Evolutionary conservation across 768 basidiomycete genomes (phyloP), one percentile per base, ranked within the genome.

Genomic region (Naematelia encephala): DNA sequence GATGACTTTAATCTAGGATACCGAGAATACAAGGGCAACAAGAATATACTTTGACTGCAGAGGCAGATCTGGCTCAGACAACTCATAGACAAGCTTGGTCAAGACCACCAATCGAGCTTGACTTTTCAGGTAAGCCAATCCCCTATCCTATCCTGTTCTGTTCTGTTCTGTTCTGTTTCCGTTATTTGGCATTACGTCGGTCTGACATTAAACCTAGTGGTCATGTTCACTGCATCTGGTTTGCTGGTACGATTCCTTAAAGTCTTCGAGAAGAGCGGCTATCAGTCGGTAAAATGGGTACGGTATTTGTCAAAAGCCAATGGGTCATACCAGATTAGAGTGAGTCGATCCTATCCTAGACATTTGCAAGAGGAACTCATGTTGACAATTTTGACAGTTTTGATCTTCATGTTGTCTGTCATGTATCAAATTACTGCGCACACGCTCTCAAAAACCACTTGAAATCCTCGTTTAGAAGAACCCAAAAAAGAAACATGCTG

Each of bases 221-320:
- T 99, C 67, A 99, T 99, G 96, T 91, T 98, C 78, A 98, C 96
- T 0, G 83, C 96, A 11, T 97, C 94, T 11, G 96, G 96, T 1
- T 77, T 99, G 69, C 88, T 94, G 51, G 96, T 99, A 44, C 84
- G 94, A 54, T 99, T 97, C 83, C 79, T 99, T 72, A 98, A 97
- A 77, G 94, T 99, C 16, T 98, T 97, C 67, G 96, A 98, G 81
- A 96, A 91, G 82, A 85, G 83, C 75, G 90, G 86, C 64, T 98
- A 98, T 73, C 86, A 91, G 63, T 92, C 90, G 66, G 85, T 96
- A 59, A 94, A 94, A 77, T 94, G 92, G 92, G 92, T 94, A 42
- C 81, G 92, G 54, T 96, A 94, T 73, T 83, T 96, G 57, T 91
- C 91, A 22, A 94, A 93, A 78, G 90, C 91, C 4, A 92, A 86